Evolutionary conservation across 179 eudicot species (phyloP).

Genomic region (Amaranthus tricolor): DNA sequence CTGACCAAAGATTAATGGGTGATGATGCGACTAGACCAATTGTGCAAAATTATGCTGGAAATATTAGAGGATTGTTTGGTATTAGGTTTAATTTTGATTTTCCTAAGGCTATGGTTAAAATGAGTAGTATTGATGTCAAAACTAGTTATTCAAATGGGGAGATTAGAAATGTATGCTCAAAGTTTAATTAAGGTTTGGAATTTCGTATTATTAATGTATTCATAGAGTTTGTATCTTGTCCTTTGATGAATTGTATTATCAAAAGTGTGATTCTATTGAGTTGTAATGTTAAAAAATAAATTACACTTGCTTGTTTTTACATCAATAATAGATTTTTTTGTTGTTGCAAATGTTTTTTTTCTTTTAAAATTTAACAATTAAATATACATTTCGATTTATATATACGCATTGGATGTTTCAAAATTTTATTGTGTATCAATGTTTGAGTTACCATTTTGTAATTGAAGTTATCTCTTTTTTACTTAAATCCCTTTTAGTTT

Average conservation of each 20-base stretch:
- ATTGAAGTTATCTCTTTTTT: too few species aligned
- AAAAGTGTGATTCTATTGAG: background rate
- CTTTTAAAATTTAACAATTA: too few species aligned
- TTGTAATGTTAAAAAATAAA: too few species aligned
- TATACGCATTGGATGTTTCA: too few species aligned
- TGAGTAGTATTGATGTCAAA: conserved; percentile 76
- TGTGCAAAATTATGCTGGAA: conserved; percentile 62
- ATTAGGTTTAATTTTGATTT: conserved; percentile 58
- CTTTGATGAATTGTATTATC: background rate
- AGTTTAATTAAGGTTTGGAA: conserved; percentile 39
- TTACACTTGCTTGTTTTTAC: too few species aligned
- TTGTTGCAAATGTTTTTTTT: too few species aligned
- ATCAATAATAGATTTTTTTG: too few species aligned
- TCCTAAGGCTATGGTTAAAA: conserved; percentile 67
- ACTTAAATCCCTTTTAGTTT: too few species aligned
- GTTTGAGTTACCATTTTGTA: too few species aligned
- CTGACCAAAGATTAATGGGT: conserved; percentile 66
- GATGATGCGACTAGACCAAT: conserved; percentile 42
- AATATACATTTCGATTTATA: too few species aligned
- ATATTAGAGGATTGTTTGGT: conserved; percentile 58
- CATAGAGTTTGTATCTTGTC: background rate
- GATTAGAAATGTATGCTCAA: conserved; percentile 61
- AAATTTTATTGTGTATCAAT: too few species aligned
- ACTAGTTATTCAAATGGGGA: conserved; percentile 52
- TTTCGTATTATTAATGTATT: background rate